Conservation (phyloP, 768 basidiomycete species). For the Dacryopinax primogenitus region DNA sequence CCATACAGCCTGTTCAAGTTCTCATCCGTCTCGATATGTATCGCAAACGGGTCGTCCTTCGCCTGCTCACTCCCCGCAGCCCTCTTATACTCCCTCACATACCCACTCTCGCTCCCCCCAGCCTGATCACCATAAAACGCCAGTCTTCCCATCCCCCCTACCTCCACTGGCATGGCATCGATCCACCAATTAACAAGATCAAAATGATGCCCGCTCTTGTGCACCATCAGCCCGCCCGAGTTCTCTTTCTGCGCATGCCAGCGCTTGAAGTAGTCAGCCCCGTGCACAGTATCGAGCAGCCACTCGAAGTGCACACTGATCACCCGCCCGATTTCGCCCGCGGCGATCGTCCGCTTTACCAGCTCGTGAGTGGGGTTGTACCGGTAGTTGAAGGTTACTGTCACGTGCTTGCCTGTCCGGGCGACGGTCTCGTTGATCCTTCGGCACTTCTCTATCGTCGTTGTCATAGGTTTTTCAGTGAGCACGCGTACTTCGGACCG, state of each 20-base stretch:
- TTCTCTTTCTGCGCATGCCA: conserved; percentile 38
- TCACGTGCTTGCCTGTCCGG: conserved; percentile 32
- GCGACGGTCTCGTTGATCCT: conserved; percentile 36
- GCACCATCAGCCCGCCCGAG: conserved; percentile 36
- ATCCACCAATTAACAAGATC: conserved; percentile 47
- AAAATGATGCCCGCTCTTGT: conserved; percentile 39
- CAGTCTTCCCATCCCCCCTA: conserved; percentile 37
- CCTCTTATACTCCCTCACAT: conserved; percentile 36
- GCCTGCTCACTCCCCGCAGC: conserved; percentile 35
- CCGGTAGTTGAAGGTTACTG: conserved; percentile 36
- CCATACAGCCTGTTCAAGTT: conserved; percentile 35
- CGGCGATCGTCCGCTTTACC: conserved; percentile 35
- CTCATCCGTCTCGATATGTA: conserved; percentile 35
- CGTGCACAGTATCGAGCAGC: conserved; percentile 42
- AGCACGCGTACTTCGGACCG: conserved; percentile 32
- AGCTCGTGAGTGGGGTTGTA: conserved; percentile 42
- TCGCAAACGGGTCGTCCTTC: conserved; percentile 38
- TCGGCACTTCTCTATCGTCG: conserved; percentile 37
- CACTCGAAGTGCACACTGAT: conserved; percentile 43
- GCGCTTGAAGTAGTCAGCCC: conserved; percentile 41
- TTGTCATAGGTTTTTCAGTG: conserved; percentile 46
- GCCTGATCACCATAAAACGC: conserved; percentile 38
- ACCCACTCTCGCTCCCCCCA: conserved; percentile 34
- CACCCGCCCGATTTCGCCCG: conserved; percentile 39
- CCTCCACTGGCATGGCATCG: conserved; percentile 34